Percentiles rank a stretch among this genome's conserved stretches.
Evolutionary conservation across 768 basidiomycete species (phyloP).

Genomic region (Hericium coralloides): DNA sequence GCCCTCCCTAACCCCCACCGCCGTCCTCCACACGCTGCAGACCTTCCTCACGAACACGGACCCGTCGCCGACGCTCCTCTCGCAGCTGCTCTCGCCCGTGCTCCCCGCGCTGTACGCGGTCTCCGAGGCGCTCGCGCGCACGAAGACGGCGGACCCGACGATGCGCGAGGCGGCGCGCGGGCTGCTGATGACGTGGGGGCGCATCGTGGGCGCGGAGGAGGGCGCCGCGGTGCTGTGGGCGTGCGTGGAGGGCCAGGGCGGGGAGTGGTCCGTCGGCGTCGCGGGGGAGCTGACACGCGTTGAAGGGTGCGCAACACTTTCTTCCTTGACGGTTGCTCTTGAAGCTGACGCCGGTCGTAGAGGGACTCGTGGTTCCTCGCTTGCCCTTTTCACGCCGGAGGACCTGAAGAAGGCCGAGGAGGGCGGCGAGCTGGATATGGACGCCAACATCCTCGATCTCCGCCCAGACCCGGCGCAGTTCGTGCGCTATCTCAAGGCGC

Average conservation of each 20-base stretch:
- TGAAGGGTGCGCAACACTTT: constrained; percentile 31
- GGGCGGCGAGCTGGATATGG: constrained; percentile 35
- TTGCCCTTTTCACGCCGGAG: constrained; percentile 44
- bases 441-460: constrained; percentile 51
- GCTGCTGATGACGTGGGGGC: constrained; percentile 68
- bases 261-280: constrained; percentile 47
- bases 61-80: constrained; percentile 63
- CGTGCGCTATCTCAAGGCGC: constrained; percentile 50
- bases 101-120: constrained; percentile 59
- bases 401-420: constrained; percentile 32
- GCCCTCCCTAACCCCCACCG: constrained; percentile 19
- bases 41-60: constrained; percentile 66
- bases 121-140: constrained; percentile 39
- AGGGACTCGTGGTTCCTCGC: constrained; percentile 13
- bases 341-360: background rate
- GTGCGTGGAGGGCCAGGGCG: constrained; percentile 41
- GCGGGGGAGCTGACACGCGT: constrained; percentile 40
- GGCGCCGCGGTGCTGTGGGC: constrained; percentile 50
- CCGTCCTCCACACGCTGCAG: constrained; percentile 41
- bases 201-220: constrained; percentile 44
- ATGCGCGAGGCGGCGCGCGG: constrained; percentile 51
- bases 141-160: constrained; percentile 55
- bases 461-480: constrained; percentile 73
- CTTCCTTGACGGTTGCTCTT: too few relatives aligned
- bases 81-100: constrained; percentile 59